A percentile compares a stretch with the other conserved stretches of the same genome.
phyloP scores from a whole-genome alignment of 1,284 basidiomycete species.

The Ganoderma sp. region DNA sequence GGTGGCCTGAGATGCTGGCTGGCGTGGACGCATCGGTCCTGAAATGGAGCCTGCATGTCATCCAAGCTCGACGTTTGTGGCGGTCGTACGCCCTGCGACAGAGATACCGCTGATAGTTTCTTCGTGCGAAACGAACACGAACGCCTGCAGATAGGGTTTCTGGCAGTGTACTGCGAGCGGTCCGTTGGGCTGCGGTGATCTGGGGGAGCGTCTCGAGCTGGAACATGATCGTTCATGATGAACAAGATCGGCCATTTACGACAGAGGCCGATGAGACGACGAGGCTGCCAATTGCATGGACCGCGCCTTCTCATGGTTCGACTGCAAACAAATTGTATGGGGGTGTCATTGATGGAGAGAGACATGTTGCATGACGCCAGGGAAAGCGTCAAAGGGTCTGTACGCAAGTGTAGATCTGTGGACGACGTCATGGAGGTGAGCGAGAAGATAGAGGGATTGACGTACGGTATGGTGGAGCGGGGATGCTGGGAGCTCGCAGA shows the following conservation, averaged over 20 bases:
- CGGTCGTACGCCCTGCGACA: neutral
- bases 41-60: neutral
- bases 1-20: neutral
- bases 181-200: neutral
- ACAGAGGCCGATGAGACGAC: slow-evolving; percentile 3
- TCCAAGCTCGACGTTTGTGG: neutral
- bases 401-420: neutral
- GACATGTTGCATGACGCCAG: neutral
- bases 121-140: too few relatives aligned
- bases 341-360: neutral
- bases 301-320: neutral
- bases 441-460: neutral
- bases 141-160: neutral
- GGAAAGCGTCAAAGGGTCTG: neutral
- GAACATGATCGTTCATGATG: slow-evolving; percentile 2
- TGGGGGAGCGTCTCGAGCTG: neutral
- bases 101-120: neutral
- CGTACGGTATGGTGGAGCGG: neutral
- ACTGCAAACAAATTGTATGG: neutral
- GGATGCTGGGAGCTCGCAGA: neutral
- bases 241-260: slow-evolving; percentile 1
- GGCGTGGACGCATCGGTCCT: neutral
- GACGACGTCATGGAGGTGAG: neutral
- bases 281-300: neutral
- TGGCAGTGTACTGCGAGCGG: neutral